These are phyloP conservation scores for Pseudocohnilembus persalinus DNA, from an alignment of 169 alveolate genomes.

Conservation along the genomic window DNA sequence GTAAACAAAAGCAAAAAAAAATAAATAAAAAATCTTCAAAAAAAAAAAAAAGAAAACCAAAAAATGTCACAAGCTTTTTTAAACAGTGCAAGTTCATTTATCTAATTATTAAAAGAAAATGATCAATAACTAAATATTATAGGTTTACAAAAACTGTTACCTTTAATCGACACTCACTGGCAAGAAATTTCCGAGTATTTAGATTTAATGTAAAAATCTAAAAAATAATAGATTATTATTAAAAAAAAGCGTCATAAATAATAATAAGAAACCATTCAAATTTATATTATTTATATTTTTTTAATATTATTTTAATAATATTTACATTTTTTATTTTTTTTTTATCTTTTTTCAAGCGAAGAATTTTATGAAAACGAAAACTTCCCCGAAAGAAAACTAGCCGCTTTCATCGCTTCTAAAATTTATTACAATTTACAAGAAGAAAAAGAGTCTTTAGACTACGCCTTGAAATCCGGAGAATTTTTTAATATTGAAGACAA, in stretches of 20 bases:
- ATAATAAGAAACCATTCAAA: background rate
- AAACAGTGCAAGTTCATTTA: slow-evolving; percentile 9
- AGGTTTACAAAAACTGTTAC: slow-evolving; percentile 27
- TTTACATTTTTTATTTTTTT: background rate
- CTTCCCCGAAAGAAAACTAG: slow-evolving; percentile 81
- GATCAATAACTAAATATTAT: slow-evolving; percentile 34
- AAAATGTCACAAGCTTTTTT: background rate
- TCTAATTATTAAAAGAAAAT: slow-evolving; percentile 34
- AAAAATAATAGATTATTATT: background rate
- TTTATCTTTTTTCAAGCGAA: slow-evolving; percentile 23
- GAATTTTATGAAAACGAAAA: slow-evolving; percentile 40
- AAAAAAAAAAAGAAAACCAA: background rate
- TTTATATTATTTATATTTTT: background rate
- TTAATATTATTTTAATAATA: background rate
- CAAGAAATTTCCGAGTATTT: slow-evolving; percentile 39
- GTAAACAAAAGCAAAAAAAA: background rate
- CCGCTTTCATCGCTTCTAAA: slow-evolving; percentile 94
- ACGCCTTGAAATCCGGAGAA: slow-evolving; percentile 94
- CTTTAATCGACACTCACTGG: slow-evolving; percentile 40
- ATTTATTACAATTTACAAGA: slow-evolving; percentile 96
- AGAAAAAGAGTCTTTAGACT: slow-evolving; percentile 91
- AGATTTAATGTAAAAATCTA: slow-evolving; percentile 24
- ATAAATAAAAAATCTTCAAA: too few relatives aligned
- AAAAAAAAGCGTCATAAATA: background rate
- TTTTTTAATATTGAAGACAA: slow-evolving; percentile 81